Conservation (phyloP, 192 early-diverging fungal species). For the Coemansia furcata region DNA sequence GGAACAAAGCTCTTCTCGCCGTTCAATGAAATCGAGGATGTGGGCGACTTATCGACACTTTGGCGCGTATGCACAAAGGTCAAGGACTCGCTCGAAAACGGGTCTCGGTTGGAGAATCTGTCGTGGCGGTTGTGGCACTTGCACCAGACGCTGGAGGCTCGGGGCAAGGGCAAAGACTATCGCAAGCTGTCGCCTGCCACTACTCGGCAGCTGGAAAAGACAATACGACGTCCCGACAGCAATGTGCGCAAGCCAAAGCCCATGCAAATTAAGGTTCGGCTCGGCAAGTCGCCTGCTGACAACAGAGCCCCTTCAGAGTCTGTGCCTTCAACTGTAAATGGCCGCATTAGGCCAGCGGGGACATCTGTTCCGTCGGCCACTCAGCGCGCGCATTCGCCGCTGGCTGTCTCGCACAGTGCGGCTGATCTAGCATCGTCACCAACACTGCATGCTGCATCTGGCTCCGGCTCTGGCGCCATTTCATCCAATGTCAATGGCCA, state of each 20-base stretch:
- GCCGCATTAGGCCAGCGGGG: neutral
- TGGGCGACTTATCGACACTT: slow-evolving; percentile 71
- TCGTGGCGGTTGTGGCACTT: slow-evolving; percentile 86
- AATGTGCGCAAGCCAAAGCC: slow-evolving; percentile 39
- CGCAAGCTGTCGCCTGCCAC: slow-evolving; percentile 60
- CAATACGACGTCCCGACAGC: slow-evolving; percentile 32
- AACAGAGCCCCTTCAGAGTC: slow-evolving; percentile 9
- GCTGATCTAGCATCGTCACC: neutral
- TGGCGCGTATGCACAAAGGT: slow-evolving; percentile 87
- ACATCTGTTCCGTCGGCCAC: neutral
- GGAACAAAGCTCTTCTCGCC: slow-evolving; percentile 71
- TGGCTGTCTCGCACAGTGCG: neutral
- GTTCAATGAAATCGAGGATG: slow-evolving; percentile 69
- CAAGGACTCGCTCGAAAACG: slow-evolving; percentile 79
- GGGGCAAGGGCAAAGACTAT: slow-evolving; percentile 51
- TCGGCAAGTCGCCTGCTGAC: slow-evolving; percentile 36
- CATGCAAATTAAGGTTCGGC: slow-evolving; percentile 53
- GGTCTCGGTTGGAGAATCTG: slow-evolving; percentile 77
- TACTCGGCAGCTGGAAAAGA: slow-evolving; percentile 59
- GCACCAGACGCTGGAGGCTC: slow-evolving; percentile 64
- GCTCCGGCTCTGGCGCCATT: neutral
- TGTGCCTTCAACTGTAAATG: neutral
- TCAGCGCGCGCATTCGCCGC: neutral
- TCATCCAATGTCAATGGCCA: neutral
- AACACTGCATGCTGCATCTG: neutral